Base-by-base conservation (phyloP, 352 stramenopile species). In the Globisporangium alternatum region DNA sequence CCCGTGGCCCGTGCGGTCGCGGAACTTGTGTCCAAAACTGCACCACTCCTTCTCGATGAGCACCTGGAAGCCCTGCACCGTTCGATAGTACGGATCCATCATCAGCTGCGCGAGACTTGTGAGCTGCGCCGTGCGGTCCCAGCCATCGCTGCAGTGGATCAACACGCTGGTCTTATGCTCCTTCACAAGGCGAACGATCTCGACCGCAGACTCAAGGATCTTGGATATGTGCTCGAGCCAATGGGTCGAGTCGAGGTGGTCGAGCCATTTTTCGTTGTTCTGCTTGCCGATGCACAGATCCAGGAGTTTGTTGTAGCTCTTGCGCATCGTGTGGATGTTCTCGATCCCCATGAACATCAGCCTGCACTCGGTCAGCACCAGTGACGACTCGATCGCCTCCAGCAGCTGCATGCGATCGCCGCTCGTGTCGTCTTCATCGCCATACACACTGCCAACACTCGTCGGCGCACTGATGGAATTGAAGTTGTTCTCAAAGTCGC, bases 61-160 rank as follows among this genome's bases (percentile, higher is more conserved):
- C 25, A 87, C 66, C 30, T 91, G 69, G 48, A 97, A 97, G 1
- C 90, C 91, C 22, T 74, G 61, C 31, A 97, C 77, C 4, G 91
- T 97, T 47, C 91, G 87, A 67, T 96, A 97, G 70, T 91, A 93
- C 21, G 91, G 83, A 65, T 98, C 93, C 30, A 98, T 78, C 68
- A 98, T 78, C 22, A 98, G 60, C 68, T 97, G 75, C 3, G 89
- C 76, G 9, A 97, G 72, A 7, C 72, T 75, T 60, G 81, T 89
- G 19, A 98, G 72, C 59, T 98, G 91, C n/a, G 91, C 68, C 15
- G 91, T 98, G 10, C 92, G 84, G 59, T 99, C 98, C 98, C 98
- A 99, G 4, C 97, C 97, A 64, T 99, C 96, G 56, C 91, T 98
- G 71, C 98, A 99, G 72, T 99, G 97, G 59, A 99, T 83, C 39